phyloP scores from a whole-genome alignment of 768 basidiomycete genomes.

The Stropharia rugosoannulata region DNA sequence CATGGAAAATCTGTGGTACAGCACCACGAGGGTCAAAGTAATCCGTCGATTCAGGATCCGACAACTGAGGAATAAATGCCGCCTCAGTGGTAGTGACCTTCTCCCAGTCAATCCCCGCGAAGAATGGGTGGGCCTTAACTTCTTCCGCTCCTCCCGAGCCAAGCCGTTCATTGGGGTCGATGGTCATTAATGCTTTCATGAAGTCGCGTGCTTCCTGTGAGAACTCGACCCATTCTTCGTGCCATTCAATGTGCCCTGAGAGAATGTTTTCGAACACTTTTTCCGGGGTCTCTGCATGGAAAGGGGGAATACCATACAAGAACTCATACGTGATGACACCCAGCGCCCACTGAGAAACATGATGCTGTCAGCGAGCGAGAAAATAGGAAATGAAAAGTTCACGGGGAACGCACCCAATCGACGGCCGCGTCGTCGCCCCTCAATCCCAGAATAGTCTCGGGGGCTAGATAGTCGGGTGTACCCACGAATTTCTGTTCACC shows the following conservation, averaged over 20 bases:
- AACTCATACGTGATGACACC: constrained; percentile 99
- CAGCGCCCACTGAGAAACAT: constrained; percentile 81
- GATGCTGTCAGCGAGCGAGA: constrained; percentile 11
- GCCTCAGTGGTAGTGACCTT: constrained; percentile 86
- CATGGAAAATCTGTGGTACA: constrained; percentile 86
- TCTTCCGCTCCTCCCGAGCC: constrained; percentile 89
- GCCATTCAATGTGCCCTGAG: constrained; percentile 93
- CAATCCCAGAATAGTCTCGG: constrained; percentile 92
- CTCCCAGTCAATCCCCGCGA: constrained; percentile 91
- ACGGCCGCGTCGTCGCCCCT: constrained; percentile 94
- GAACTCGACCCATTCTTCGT: constrained; percentile 88
- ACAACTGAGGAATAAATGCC: constrained; percentile 92
- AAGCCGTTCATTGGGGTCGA: constrained; percentile 76
- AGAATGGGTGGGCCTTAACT: constrained; percentile 90
- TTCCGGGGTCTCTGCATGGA: constrained; percentile 96
- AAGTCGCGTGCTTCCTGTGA: constrained; percentile 88
- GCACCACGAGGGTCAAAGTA: constrained; percentile 98
- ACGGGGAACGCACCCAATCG: constrained; percentile 74
- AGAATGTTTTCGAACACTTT: constrained; percentile 98
- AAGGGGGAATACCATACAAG: constrained; percentile 93
- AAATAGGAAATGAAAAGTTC: constrained; percentile 5
- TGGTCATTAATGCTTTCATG: constrained; percentile 81
- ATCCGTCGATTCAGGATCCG: constrained; percentile 98
- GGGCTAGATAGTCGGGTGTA: constrained; percentile 96
- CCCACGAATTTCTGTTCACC: constrained; percentile 95